A percentile compares a stretch with the other conserved stretches of the same genome.
Evolutionary conservation across 306 rosid species (phyloP).

Genomic region (Gleditsia sinensis): DNA sequence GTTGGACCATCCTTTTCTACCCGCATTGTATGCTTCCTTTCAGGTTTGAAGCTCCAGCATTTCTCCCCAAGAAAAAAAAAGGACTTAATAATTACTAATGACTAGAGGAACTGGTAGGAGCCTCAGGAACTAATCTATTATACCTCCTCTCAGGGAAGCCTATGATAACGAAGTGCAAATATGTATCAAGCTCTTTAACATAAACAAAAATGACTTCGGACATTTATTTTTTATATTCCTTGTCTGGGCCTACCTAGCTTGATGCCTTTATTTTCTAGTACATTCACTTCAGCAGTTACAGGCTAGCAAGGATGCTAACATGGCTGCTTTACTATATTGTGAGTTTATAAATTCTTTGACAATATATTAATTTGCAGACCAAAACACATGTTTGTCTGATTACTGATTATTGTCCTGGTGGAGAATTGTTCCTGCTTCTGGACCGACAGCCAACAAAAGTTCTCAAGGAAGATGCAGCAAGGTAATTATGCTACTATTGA

Average conservation of each 20-base stretch:
- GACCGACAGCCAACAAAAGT: slow-evolving; percentile 87
- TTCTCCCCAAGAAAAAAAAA: slow-evolving; percentile 9
- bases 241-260: not conserved
- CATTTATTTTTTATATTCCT: not conserved
- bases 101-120: slow-evolving; percentile 4
- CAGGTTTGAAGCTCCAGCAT: slow-evolving; percentile 62
- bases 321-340: slow-evolving; percentile 1
- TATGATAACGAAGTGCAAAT: not conserved
- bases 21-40: slow-evolving; percentile 92
- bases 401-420: slow-evolving; percentile 93
- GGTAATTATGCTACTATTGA: slow-evolving; percentile 52
- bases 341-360: slow-evolving; percentile 21
- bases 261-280: not conserved
- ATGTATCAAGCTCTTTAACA: not conserved
- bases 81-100: not conserved
- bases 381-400: slow-evolving; percentile 94
- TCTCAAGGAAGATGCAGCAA: slow-evolving; percentile 83
- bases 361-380: slow-evolving; percentile 63
- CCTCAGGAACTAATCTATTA: not conserved
- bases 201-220: not conserved
- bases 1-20: slow-evolving; percentile 99
- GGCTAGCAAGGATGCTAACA: not conserved
- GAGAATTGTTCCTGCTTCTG: slow-evolving; percentile 91
- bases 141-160: not conserved
- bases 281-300: not conserved